Conservation (phyloP, 2,329 filamentous ascomycete genomes). For the Sporothrix pallida region DNA sequence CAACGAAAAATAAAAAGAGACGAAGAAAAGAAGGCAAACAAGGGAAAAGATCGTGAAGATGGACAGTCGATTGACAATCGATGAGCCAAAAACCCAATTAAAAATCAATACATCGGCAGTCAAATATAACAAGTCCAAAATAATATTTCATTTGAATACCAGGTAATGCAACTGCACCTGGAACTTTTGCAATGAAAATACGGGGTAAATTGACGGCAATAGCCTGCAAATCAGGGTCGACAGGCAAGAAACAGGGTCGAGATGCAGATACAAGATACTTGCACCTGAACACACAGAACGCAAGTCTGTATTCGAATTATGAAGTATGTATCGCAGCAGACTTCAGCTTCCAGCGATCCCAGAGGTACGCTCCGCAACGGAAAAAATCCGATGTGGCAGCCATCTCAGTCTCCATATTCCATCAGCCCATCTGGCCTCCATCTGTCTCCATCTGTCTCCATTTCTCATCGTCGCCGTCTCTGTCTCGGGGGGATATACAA, state of each 20-base stretch:
- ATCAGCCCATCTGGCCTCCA: background rate
- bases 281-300: background rate
- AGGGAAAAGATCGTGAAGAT: background rate
- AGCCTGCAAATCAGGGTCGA: too few relatives aligned
- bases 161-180: too few relatives aligned
- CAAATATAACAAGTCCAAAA: background rate
- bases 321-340: background rate
- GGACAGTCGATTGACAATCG: too few relatives aligned
- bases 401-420: background rate
- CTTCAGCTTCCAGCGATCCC: background rate
- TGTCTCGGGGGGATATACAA: constrained; percentile 17
- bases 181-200: too few relatives aligned
- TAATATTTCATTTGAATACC: background rate
- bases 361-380: background rate
- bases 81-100: background rate
- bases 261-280: background rate
- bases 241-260: too few relatives aligned
- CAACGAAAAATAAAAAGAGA: background rate
- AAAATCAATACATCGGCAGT: background rate
- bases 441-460: constrained; percentile 5
- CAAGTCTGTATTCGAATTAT: background rate
- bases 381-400: background rate
- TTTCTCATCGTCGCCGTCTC: background rate
- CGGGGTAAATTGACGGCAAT: too few relatives aligned
- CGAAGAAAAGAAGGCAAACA: background rate